Evolutionary conservation across 768 basidiomycete species (phyloP).

Genomic region (Asterophora lycoperdoides): DNA sequence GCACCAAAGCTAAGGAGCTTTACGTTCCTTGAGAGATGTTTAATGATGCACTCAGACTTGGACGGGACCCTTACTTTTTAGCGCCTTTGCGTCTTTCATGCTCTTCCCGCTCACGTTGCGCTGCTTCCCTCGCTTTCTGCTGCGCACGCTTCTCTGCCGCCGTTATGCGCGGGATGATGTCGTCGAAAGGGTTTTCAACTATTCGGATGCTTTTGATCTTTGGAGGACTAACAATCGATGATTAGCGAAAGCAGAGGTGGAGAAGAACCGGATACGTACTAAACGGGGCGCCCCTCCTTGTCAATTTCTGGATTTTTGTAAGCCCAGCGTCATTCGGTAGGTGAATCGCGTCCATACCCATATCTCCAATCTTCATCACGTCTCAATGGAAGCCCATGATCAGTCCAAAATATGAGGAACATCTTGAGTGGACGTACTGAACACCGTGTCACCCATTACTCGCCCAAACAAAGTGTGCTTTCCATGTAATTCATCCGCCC

Average conservation of each 20-base stretch:
- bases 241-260: neutral
- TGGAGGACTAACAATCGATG: constrained; percentile 59
- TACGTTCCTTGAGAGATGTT: constrained; percentile 58
- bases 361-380: constrained; percentile 86
- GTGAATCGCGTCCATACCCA: constrained; percentile 49
- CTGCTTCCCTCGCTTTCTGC: constrained; percentile 72
- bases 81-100: constrained; percentile 66
- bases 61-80: constrained; percentile 64
- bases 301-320: constrained; percentile 53
- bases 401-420: neutral
- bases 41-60: neutral
- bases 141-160: constrained; percentile 88
- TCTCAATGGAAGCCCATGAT: constrained; percentile 40
- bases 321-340: constrained; percentile 1
- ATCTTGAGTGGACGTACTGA: constrained; percentile 51
- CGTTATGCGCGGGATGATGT: constrained; percentile 95
- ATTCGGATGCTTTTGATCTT: constrained; percentile 85
- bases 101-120: constrained; percentile 76
- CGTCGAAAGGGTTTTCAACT: constrained; percentile 90
- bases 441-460: constrained; percentile 81
- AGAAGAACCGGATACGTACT: constrained; percentile 43
- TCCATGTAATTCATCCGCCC: constrained; percentile 88
- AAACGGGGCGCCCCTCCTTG: constrained; percentile 70
- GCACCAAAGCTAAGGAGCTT: constrained; percentile 86
- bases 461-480: constrained; percentile 96